Conservation (phyloP, 2,329 filamentous ascomycete genomes). For the Niveomyces coronatus region DNA sequence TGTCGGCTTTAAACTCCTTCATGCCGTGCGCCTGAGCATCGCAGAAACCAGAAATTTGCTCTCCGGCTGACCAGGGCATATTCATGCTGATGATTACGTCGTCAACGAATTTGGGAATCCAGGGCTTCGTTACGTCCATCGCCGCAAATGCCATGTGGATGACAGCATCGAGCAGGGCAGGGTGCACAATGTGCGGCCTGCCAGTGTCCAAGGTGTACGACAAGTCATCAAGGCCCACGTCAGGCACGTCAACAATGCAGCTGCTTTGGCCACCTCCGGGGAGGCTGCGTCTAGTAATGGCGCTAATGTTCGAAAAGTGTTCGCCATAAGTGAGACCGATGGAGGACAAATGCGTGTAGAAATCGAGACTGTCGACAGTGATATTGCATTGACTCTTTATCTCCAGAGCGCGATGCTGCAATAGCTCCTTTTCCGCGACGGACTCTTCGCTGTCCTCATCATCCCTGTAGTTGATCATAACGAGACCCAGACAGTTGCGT, state of each 20-base stretch:
- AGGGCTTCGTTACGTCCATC: no score
- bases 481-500: not conserved
- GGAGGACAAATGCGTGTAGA: not conserved
- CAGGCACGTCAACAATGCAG: not conserved
- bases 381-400: not conserved
- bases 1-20: no score
- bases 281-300: not conserved
- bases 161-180: not conserved
- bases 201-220: no score
- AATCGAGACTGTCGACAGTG: not conserved
- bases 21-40: no score
- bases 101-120: no score
- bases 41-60: no score
- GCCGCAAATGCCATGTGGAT: not conserved
- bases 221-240: no score
- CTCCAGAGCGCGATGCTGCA: not conserved
- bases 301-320: not conserved
- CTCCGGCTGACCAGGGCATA: no score
- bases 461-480: not conserved
- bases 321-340: not conserved
- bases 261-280: not conserved
- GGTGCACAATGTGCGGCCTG: not conserved
- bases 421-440: not conserved
- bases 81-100: no score
- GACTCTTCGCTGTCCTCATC: not conserved